phyloP scores from a whole-genome alignment of 805 yeast species.

The Brettanomyces nanus region DNA sequence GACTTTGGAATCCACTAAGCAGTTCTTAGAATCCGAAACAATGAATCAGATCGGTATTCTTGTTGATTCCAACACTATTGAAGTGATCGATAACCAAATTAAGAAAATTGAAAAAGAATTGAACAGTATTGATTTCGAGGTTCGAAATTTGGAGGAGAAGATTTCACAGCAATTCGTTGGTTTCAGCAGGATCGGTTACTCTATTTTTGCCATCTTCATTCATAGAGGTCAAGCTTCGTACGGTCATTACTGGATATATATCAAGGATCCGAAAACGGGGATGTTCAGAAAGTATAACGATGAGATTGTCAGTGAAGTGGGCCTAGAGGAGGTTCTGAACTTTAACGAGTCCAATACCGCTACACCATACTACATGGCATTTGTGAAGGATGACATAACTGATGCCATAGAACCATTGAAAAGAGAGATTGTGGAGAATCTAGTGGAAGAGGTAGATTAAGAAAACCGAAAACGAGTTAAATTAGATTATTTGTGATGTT shows the following conservation, averaged over 20 bases:
- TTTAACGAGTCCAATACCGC: constrained; percentile 68
- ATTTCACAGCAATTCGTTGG: constrained; percentile 55
- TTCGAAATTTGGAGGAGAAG: constrained; percentile 36
- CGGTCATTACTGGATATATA: constrained; percentile 97
- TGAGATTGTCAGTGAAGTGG: constrained; percentile 83
- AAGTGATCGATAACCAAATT: constrained; percentile 39
- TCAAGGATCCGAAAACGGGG: constrained; percentile 60
- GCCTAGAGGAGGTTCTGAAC: constrained; percentile 57
- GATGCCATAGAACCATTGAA: constrained; percentile 58
- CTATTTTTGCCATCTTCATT: constrained; percentile 84
- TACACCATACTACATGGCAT: constrained; percentile 89
- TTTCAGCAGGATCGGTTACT: constrained; percentile 61
- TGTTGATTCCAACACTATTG: constrained; percentile 40
- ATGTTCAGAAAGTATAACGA: constrained; percentile 89
- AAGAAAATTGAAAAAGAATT: constrained; percentile 39
- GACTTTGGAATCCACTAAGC: constrained; percentile 46
- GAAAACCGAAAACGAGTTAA: not conserved
- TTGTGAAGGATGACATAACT: constrained; percentile 56
- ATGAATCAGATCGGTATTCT: constrained; percentile 27
- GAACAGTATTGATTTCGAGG: constrained; percentile 27
- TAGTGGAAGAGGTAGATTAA: constrained; percentile 4
- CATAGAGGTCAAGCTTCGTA: constrained; percentile 94
- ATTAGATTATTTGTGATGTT: no score
- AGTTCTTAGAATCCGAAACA: constrained; percentile 41
- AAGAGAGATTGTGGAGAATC: constrained; percentile 28